Base-by-base conservation (phyloP, 306 rosid genomes). In the Quercus cerris region DNA sequence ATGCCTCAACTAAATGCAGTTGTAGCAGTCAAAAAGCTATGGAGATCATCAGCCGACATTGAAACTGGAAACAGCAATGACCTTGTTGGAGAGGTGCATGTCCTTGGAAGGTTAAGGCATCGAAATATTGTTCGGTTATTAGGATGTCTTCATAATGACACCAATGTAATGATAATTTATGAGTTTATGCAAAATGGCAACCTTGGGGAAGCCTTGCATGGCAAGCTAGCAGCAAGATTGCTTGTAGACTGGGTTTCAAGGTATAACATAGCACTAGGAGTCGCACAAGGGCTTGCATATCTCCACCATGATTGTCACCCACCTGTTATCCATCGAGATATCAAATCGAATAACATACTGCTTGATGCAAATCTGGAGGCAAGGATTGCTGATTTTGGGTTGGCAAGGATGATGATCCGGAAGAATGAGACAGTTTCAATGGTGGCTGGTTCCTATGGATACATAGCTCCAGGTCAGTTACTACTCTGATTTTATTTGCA, bases 401-500 rank as follows among this genome's bases (percentile, higher is more conserved):
- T 95, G 80, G 99, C 99, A 63, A 85, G 94, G 81, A 93, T 87
- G 96, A 93, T 95, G 98, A 81, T 85, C 78, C 76, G 86, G 58
- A 95, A 91, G 85, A 95, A 95, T 54, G 98, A 95, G 81, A 95
- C 99, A 0, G 91, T 95, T 71, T 93, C 99, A 75, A 90, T 90
- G 93, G 92, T 95, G 81, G 99, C 93, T 54, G 97, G 99, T 57
- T 95, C 99, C 27, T 95, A 95, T 19, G 99, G 99, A 76, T 95
- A 95, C 90, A 93, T 95, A 72, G 99, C 98, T 75, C 99, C 98
- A 3, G 99, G 98, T 91, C 75, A 91, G 94, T 86, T 70, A 57
- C 67, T 10, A 13, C 23, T 56, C 11, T 15, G 46, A 8, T 72
- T 33, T 70, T 59, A 38, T 17, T 4, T 68, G 27, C 72, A 63